Evolutionary conservation across 1,284 basidiomycete genomes (phyloP), one percentile per base, ranked within the genome.

Genomic region (Moesziomyces parantarcticus): DNA sequence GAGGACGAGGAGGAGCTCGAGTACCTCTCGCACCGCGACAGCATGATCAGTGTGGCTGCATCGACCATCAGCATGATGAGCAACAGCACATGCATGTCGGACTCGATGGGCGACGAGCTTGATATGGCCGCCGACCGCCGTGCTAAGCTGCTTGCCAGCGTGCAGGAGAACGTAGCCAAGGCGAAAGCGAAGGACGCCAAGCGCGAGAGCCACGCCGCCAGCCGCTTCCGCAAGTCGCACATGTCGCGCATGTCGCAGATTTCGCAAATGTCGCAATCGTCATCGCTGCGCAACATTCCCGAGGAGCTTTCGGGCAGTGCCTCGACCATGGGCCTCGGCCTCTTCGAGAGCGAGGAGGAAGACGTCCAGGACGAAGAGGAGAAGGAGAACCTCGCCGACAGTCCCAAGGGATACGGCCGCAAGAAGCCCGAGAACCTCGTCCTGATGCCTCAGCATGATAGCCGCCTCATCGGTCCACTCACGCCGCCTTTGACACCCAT

Each of bases 1-100:
- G 49, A 55, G 23, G 51, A 59, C 18, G 66, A 58, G 32, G 54
- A 46, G 2, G 67, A 70, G 29, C 42, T 58, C 46, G 58, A 61
- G 11, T 53, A 58, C 46, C 22, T 60, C 3, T 60, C 61, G 5
- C 52, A 71, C 47, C 63, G 69, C 40, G 69, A 72, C 50, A 66
- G 63, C 56, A 50, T 72, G 62, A 47, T 66, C 59, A 72, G 69
- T 42, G 69, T 72, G 23, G 69, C 69, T 21, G 69, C 69, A 0
- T 72, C 69, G 9, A 76, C 73, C 16, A 65, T 76, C 51, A 76
- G 73, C 52, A 60, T 68, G 25, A 58, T 63, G 49, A 76, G 69
- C 70, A 75, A 69, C 59, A 67, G 70, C 60, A 71, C 67, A 6
- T 68, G 64, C 62, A 57, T 50, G 57, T 68, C 73, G 10, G 73